Evolutionary conservation across 768 basidiomycete genomes (phyloP), one percentile per base, ranked within the genome.

Genomic region (Kwoniella bestiolae): DNA sequence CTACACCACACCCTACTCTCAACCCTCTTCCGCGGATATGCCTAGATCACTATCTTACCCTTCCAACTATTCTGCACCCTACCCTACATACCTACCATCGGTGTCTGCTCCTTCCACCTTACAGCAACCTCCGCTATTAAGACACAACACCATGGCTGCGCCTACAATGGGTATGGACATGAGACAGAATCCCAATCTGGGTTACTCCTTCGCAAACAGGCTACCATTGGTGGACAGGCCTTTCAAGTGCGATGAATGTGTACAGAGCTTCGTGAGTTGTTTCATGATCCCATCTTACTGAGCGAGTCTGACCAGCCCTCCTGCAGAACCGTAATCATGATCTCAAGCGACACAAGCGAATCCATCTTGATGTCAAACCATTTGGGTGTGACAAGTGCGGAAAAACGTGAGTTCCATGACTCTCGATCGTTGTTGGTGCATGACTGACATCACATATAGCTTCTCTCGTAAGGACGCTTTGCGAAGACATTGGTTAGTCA

Each of bases 381-480:
- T 82, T 79, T 55, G 73, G 74, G 1, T 82, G 81, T 60, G 74
- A 73, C 56, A 76, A 77, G 61, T 82, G 81, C 59, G 77, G 79
- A 41, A 82, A 81, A 68, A 75, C 77, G 70, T 77, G 60, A 71
- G 75, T 72, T 16, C 3, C 23, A 2, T 9, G 6, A 11, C 38
- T 18, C 46, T 46, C 32, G n/a, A 14, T 21, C 5, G n/a, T n/a
- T 11, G 8, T 18, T 49, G 5, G 6, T 32, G 16, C 9, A 11
- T 5, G 2, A 12, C 11, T 44, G 12, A 38, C 25, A 18, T 18
- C 4, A 2, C 53, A 34, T 38, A 12, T 49, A 76, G 75, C 16
- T 82, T 82, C 67, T 81, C 81, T 29, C 72, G 81, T 21, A 80
- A 81, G 57, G 81, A 82, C 41, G 81, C 81, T 2, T 66, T 82